A percentile compares a stretch with the other conserved stretches of the same genome.
These are phyloP conservation scores for Fusarium sp. DNA, from an alignment of 2,329 filamentous ascomycete species.

Conservation along the genomic window DNA sequence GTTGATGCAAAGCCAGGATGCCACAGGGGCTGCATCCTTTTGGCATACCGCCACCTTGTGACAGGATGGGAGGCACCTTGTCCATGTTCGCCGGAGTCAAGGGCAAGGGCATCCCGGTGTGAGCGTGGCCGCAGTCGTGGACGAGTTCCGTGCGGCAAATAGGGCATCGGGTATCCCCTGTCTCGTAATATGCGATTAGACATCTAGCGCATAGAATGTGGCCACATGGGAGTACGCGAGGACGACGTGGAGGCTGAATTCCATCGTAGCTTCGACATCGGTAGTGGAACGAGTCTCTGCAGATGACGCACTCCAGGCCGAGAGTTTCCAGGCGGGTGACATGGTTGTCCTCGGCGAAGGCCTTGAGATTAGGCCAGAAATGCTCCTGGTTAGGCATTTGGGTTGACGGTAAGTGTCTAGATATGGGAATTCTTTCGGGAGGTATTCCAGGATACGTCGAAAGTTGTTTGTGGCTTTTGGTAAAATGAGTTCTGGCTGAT, in stretches of 20 bases:
- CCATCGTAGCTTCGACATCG: background rate
- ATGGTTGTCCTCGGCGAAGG: background rate
- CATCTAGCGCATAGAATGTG: background rate
- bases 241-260: background rate
- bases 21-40: background rate
- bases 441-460: background rate
- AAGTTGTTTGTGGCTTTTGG: background rate
- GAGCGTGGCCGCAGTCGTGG: background rate
- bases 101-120: background rate
- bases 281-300: background rate
- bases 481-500: rapidly evolving
- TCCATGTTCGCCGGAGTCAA: background rate
- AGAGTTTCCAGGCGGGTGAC: background rate
- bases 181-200: background rate
- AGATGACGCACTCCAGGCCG: background rate
- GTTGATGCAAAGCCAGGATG: background rate
- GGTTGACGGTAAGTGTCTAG: rapidly evolving
- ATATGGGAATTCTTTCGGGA: background rate
- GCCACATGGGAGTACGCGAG: background rate
- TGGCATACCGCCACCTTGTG: background rate
- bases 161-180: background rate
- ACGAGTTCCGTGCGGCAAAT: background rate
- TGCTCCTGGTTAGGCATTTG: background rate
- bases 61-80: background rate
- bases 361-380: background rate